Conservation (phyloP, 805 yeast genomes). For the Sugiyamaella smithiae region DNA sequence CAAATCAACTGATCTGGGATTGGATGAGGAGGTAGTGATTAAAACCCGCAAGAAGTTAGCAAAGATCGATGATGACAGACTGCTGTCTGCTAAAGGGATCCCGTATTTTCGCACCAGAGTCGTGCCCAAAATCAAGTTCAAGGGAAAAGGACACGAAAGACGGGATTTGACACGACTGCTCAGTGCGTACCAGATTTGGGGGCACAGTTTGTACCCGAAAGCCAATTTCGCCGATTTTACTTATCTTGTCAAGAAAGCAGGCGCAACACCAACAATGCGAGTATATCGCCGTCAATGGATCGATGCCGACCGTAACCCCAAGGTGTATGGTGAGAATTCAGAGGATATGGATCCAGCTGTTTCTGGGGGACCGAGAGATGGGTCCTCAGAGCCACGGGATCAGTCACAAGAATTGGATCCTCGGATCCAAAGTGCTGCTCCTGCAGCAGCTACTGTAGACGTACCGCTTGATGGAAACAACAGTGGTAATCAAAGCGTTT, state of each 20-base stretch:
- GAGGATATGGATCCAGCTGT: too few species aligned
- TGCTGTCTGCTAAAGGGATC: constrained; percentile 55
- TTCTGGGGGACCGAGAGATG: too few species aligned
- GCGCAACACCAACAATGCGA: constrained; percentile 12
- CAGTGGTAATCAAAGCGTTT: too few species aligned
- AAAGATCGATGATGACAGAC: constrained; percentile 50
- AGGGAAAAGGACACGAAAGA: constrained; percentile 44
- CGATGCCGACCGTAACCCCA: constrained; percentile 10
- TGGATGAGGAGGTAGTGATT: constrained; percentile 31
- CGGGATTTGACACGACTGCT: constrained; percentile 50
- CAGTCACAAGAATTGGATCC: too few species aligned
- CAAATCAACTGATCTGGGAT: constrained; percentile 11
- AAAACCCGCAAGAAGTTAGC: constrained; percentile 35
- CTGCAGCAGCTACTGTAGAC: too few species aligned
- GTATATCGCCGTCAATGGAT: constrained; percentile 16
- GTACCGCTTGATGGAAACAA: too few species aligned
- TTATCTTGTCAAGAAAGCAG: constrained; percentile 5
- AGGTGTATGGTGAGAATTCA: background rate
- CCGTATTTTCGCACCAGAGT: constrained; percentile 43
- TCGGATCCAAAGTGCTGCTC: too few species aligned
- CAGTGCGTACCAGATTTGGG: constrained; percentile 68
- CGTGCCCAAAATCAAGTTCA: constrained; percentile 31
- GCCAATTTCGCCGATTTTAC: constrained; percentile 51
- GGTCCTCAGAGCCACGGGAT: too few species aligned
- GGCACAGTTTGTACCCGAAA: constrained; percentile 72